Conservation (phyloP, 164 flowering plant species). For the Platanus orientalis region DNA sequence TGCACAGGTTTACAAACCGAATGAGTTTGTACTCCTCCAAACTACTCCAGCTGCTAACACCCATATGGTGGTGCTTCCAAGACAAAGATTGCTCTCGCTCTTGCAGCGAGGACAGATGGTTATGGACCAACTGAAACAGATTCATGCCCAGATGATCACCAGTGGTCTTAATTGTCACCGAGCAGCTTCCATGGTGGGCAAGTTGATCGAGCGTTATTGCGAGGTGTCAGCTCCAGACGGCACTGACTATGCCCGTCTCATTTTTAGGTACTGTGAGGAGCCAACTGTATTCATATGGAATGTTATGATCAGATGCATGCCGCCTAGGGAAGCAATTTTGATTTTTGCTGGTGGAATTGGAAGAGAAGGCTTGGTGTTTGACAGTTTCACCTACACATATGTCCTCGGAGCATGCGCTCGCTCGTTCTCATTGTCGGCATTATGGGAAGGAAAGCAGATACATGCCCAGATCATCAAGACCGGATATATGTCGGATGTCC, state of each 20-base stretch:
- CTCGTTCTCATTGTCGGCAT: conserved; percentile 9
- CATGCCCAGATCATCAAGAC: conserved; percentile 32
- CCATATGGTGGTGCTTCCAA: conserved; percentile 6
- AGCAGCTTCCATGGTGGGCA: conserved; percentile 1
- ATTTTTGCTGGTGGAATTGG: conserved; percentile 28
- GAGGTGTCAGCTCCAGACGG: not conserved
- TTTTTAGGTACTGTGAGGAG: conserved; percentile 17
- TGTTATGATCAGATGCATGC: conserved; percentile 35
- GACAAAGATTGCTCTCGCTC: conserved; percentile 11
- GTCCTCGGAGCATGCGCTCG: conserved; percentile 53
- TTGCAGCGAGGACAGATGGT: conserved; percentile 2
- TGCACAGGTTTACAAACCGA: conserved; percentile 6
- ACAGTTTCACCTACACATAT: conserved; percentile 33
- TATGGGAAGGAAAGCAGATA: conserved; percentile 43
- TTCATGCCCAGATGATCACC: conserved; percentile 12
- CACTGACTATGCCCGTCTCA: conserved; percentile 19
- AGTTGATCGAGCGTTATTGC: conserved; percentile 5
- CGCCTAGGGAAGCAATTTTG: conserved; percentile 25
- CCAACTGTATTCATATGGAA: conserved; percentile 32
- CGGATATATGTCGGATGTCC: conserved; percentile 28
- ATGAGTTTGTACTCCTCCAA: conserved; percentile 14
- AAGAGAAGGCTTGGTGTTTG: conserved; percentile 15
- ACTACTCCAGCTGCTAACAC: conserved; percentile 4
- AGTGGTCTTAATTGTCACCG: conserved; percentile 3
- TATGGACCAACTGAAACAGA: conserved; percentile 10